phyloP scores from a whole-genome alignment of 306 rosid species.

The Cucumis hystrix region DNA sequence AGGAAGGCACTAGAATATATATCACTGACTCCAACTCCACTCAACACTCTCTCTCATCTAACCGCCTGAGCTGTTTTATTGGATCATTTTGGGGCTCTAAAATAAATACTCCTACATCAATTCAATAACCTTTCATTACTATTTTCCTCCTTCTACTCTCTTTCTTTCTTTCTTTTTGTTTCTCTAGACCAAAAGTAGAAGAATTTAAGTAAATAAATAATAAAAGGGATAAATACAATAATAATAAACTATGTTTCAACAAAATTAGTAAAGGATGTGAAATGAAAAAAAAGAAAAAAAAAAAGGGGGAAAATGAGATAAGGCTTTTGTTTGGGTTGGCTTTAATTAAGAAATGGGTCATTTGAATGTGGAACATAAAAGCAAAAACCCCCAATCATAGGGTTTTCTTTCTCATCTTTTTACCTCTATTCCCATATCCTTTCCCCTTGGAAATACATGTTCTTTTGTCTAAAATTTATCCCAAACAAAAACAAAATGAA shows the following conservation, averaged over 20 bases:
- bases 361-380: not conserved
- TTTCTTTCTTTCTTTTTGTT: too few relatives aligned
- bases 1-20: not conserved
- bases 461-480: too few relatives aligned
- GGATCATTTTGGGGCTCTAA: slow-evolving; percentile 9
- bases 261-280: not conserved
- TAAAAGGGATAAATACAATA: not conserved
- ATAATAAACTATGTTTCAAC: not conserved
- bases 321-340: not conserved
- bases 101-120: too few relatives aligned
- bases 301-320: not conserved
- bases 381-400: not conserved
- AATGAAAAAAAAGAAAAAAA: not conserved
- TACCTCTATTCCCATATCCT: not conserved
- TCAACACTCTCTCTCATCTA: slow-evolving; percentile 30
- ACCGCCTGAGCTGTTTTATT: slow-evolving; percentile 42
- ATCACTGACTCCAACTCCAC: slow-evolving; percentile 43
- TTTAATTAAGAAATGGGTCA: not conserved
- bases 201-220: too few relatives aligned
- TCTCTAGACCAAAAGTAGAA: too few relatives aligned
- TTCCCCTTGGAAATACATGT: not conserved
- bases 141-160: too few relatives aligned
- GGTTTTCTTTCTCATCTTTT: not conserved
- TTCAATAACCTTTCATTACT: too few relatives aligned
- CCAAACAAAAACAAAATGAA: too few relatives aligned